Evolutionary conservation across 2,329 filamentous ascomycete genomes (phyloP), one percentile per base, ranked within the genome.

Genomic region (Myriosclerotinia scirpicola): DNA sequence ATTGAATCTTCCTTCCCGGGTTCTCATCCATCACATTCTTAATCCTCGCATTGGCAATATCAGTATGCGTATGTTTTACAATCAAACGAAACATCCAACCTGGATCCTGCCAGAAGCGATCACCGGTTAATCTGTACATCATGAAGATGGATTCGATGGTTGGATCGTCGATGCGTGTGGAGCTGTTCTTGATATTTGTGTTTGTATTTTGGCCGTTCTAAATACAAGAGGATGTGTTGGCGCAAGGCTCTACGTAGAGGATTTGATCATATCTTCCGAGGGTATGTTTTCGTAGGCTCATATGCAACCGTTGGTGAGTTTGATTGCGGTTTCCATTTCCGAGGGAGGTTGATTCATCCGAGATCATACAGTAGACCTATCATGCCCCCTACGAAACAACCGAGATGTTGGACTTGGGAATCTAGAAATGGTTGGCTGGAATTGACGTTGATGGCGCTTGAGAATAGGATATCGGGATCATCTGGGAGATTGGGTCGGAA

Each of bases 321-420:
- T 83, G 50, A 79, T 78, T 8, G 84, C 87, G 34, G 83, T 80
- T 7, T 82, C 79, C 9, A 89, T 73, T 62, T 88, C 83, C 4
- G 82, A 79, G 0, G 79, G 77, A 0, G 78, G 79, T 56, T 80
- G 72, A 68, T 90, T 84, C 42, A 91, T 78, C 68, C 83, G 84
- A 1, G 87, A 87, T 1, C 84, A 86, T n/a, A n/a, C n/a, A n/a
- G n/a, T 50, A 92, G 81, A 1, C 81, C 88, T 61, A 90, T 86
- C 79, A 89, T 87, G 17, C 88, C 90, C 8, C 89, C 89, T 7
- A 84, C 80, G 73, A 90, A 92, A 76, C 90, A 92, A 3, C 84
- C 83, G 1, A 92, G 80, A 75, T 92, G 89, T 70, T 90, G 84
- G 12, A 81, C 79, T 56, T 69, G 54, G 15, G 70, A 50, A 34